Conservation (phyloP, 2,329 filamentous ascomycete species). For the Albifimbria verrucaria region DNA sequence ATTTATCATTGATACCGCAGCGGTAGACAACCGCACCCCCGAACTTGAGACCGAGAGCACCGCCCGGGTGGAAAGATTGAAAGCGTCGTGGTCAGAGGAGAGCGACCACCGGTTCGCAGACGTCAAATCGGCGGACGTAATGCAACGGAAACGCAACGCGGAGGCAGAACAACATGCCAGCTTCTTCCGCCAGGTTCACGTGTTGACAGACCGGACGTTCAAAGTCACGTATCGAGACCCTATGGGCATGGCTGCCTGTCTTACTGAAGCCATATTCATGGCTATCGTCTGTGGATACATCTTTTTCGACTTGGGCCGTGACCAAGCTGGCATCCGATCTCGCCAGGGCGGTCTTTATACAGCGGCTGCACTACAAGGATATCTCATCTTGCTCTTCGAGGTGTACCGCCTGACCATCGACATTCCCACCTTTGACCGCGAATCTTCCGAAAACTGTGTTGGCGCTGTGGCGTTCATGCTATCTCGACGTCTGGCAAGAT, state of each 20-base stretch:
- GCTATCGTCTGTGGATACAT: conserved; percentile 70
- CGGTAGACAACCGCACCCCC: conserved; percentile 67
- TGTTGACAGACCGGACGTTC: conserved; percentile 67
- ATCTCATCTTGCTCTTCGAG: conserved; percentile 73
- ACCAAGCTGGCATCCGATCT: conserved; percentile 69
- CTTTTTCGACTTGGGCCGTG: conserved; percentile 62
- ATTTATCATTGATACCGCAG: conserved; percentile 70
- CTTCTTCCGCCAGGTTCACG: conserved; percentile 59
- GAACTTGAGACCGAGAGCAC: conserved; percentile 61
- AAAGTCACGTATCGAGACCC: conserved; percentile 74
- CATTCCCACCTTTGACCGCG: conserved; percentile 72
- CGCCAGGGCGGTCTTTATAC: conserved; percentile 71
- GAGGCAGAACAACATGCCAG: conserved; percentile 43
- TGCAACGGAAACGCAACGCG: conserved; percentile 13
- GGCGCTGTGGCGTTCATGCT: conserved; percentile 66
- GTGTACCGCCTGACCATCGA: conserved; percentile 72
- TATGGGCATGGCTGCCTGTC: conserved; percentile 67
- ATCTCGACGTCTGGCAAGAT: conserved; percentile 64
- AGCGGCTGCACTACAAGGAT: conserved; percentile 68
- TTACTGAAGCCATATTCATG: conserved; percentile 69
- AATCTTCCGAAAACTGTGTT: conserved; percentile 70
- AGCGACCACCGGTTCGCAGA: conserved; percentile 23
- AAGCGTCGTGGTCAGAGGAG: conserved; percentile 53
- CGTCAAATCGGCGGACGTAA: conserved; percentile 6
- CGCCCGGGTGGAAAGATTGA: conserved; percentile 58